A percentile compares a stretch with the other conserved stretches of the same genome.
Conservation (phyloP, 768 basidiomycete species). For the Dacryopinax spathularia region DNA sequence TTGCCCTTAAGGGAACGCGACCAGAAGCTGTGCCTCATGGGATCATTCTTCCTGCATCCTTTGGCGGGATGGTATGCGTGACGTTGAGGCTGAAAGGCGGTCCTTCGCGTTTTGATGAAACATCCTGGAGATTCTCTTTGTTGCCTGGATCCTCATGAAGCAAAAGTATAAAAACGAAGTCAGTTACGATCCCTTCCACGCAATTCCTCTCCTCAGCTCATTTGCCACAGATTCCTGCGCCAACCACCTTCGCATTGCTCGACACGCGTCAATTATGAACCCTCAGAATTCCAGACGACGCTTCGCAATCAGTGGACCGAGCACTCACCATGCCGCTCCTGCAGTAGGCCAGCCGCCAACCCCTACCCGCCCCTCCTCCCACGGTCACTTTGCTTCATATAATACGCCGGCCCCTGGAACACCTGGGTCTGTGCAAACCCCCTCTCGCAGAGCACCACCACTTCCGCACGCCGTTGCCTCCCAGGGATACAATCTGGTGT, state of each 20-base stretch:
- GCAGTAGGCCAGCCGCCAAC: too few species aligned
- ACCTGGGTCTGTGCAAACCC: too few species aligned
- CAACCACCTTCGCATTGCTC: not conserved
- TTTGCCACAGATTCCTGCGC: too few species aligned
- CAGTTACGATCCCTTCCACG: not conserved
- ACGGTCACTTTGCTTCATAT: too few species aligned
- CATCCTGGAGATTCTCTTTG: not conserved
- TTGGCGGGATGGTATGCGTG: not conserved
- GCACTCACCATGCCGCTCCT: not conserved
- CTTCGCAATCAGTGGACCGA: not conserved
- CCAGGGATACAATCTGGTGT: too few species aligned
- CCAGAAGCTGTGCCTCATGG: not conserved
- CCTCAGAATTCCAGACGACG: not conserved
- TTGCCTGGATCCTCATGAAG: not conserved
- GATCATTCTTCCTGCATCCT: not conserved
- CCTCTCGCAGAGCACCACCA: too few species aligned
- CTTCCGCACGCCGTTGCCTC: too few species aligned
- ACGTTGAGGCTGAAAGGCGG: not conserved
- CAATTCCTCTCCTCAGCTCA: too few species aligned
- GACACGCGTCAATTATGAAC: not conserved
- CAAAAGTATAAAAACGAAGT: not conserved
- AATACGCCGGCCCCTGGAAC: too few species aligned
- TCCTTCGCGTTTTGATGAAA: not conserved
- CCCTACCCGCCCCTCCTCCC: too few species aligned
- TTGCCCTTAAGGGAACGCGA: too few species aligned